Percentiles rank a stretch among this genome's conserved stretches.
Evolutionary conservation across 371 early-diverging fungal species (phyloP).

Genomic region (Antonospora locustae): DNA sequence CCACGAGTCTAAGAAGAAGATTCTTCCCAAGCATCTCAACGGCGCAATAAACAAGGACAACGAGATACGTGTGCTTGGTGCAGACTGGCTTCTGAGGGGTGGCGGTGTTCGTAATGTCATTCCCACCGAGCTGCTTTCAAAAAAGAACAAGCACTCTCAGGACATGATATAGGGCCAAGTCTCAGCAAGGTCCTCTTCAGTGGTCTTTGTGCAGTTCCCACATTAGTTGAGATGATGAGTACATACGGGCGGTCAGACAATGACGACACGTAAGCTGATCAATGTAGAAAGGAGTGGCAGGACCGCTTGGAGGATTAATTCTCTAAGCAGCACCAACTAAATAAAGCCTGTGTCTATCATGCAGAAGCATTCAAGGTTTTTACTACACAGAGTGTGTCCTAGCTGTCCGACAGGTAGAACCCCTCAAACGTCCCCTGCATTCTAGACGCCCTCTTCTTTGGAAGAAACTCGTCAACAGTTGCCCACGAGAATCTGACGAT

Average conservation of each 20-base stretch:
- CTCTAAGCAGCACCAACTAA: too few relatives aligned
- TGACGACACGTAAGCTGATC: too few relatives aligned
- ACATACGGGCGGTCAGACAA: too few relatives aligned
- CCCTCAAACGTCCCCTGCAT: slow-evolving; percentile 5
- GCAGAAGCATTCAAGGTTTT: too few relatives aligned
- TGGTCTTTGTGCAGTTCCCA: too few relatives aligned
- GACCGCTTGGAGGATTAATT: too few relatives aligned
- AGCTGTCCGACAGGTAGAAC: too few relatives aligned
- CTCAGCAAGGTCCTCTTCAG: too few relatives aligned
- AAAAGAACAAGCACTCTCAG: slow-evolving; percentile 10
- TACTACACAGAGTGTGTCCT: too few relatives aligned
- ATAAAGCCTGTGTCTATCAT: too few relatives aligned
- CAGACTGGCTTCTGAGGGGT: slow-evolving; percentile 48
- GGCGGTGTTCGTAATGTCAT: slow-evolving; percentile 41
- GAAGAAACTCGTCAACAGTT: slow-evolving; percentile 62
- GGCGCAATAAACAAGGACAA: slow-evolving; percentile 49
- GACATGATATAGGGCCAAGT: neutral
- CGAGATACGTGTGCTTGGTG: slow-evolving; percentile 46
- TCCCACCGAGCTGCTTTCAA: slow-evolving; percentile 1
- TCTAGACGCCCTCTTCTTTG: slow-evolving; percentile 12
- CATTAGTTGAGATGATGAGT: too few relatives aligned
- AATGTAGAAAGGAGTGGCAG: too few relatives aligned
- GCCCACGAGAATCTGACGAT: slow-evolving; percentile 86
- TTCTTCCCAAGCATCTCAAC: slow-evolving; percentile 55
- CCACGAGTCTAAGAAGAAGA: slow-evolving; percentile 53